Base-by-base conservation (phyloP, 345 rosid species). In the Ceriops tagal region DNA sequence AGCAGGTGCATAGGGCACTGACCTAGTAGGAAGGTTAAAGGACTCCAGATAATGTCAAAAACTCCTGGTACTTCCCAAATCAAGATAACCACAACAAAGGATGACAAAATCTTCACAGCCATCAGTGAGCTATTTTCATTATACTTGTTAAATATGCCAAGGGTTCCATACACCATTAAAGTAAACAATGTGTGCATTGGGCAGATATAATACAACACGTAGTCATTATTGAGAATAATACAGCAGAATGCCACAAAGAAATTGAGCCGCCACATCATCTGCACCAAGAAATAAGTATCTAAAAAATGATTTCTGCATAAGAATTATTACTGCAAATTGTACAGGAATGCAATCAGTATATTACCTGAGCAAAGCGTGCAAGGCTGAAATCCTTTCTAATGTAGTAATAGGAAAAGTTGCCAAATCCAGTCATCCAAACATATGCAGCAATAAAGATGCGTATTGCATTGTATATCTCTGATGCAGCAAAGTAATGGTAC, bases 261-360 rank as follows among this genome's bases (percentile, higher is more conserved):
- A 71, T 95, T 95, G 27, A 95, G 92, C 78, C 98, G 88, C 99
- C 97, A 95, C 99, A 95, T 95, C 99, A 95, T 95, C 99, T 92
- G 92, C 83, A 84, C 69, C 56, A 84, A 67, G 71, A 49, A 64
- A 67, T 55, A 71, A 64, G 16, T 28, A 64, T 52, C 53, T 26
- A 13, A 43, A 43, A 11, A 11, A 43, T 43, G 49, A 11, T 43
- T 39, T 43, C 49, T 43, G 24, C 31, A 62, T 16, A 16, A 52
- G 9, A 3, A 58, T 39, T 37, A 61, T 24, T 19, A 62, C 47
- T 13, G 2, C 5, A 73, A 74, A 65, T 32, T 22, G 56, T 1
- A 49, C 21, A 26, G 43, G 49, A 39, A 43, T 59, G 53, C 61
- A 72, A 53, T 58, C 27, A 64, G n/a, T n/a, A 18, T 30, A 30